Percentiles rank a stretch among this genome's conserved stretches.
These are phyloP conservation scores for Colletotrichum theobromicola DNA, from an alignment of 2,329 filamentous ascomycete species.

Conservation along the genomic window DNA sequence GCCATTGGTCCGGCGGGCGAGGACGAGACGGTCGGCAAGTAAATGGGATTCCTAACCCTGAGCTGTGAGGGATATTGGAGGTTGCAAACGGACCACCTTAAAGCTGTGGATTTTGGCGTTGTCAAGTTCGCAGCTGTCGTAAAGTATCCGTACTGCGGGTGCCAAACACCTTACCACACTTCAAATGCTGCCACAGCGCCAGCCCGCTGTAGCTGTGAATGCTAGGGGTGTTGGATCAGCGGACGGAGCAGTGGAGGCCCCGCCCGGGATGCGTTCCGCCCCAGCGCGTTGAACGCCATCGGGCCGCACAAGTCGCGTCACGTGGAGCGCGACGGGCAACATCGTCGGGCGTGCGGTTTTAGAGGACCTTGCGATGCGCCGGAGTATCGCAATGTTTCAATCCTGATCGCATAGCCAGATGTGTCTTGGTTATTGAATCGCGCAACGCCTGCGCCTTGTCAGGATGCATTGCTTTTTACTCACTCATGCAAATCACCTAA, in stretches of 20 bases:
- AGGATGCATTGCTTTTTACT: neutral
- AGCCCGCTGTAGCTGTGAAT: neutral
- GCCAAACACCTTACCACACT: no score
- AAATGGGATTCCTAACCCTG: neutral
- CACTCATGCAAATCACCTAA: neutral
- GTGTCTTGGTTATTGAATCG: neutral
- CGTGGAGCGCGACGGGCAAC: neutral
- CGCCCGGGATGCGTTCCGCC: neutral
- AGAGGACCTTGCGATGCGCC: neutral
- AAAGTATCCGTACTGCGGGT: neutral
- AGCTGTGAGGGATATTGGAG: neutral
- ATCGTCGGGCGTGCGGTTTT: neutral
- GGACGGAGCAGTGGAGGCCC: neutral
- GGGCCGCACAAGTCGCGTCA: slow-evolving; percentile 1
- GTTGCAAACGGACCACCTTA: neutral
- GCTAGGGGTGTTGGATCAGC: neutral
- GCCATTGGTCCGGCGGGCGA: slow-evolving; percentile 34
- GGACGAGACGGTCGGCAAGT: neutral
- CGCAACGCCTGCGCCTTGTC: neutral
- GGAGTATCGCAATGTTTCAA: neutral
- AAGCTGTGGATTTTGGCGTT: neutral
- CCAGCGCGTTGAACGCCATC: neutral
- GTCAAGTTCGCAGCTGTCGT: neutral
- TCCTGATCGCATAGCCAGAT: neutral
- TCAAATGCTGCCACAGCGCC: neutral